These are phyloP conservation scores for Schwanniomyces sp. DNA, from an alignment of 805 yeast species.

Conservation along the genomic window DNA sequence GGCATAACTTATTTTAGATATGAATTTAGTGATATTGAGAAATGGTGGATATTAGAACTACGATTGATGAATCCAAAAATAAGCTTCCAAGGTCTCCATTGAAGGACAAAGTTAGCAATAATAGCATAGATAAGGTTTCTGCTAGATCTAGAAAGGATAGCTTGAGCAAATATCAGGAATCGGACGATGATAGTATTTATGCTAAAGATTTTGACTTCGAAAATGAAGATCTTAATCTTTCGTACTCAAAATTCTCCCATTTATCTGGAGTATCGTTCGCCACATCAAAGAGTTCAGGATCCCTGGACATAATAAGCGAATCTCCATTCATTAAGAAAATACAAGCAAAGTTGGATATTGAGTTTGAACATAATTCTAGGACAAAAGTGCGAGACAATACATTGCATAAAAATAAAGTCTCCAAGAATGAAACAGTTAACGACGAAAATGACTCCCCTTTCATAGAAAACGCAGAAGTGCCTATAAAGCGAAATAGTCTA, in stretches of 20 bases:
- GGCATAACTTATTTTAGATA: not conserved
- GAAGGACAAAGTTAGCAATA: not conserved
- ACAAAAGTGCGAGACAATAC: not conserved
- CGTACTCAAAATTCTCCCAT: conserved; percentile 39
- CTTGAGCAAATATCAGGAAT: conserved; percentile 31
- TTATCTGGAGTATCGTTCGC: conserved; percentile 21
- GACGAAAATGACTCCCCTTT: conserved; percentile 19
- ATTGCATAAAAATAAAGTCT: not conserved
- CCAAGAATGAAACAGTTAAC: not conserved
- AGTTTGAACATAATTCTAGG: conserved; percentile 6
- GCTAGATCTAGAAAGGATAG: conserved; percentile 17
- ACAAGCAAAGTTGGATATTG: conserved; percentile 19
- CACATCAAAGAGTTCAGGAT: conserved; percentile 5
- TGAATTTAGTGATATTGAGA: not conserved
- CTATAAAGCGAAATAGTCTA: not conserved
- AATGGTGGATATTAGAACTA: not conserved
- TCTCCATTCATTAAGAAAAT: conserved; percentile 31
- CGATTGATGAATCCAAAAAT: not conserved
- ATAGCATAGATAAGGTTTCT: not conserved
- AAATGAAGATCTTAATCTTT: conserved; percentile 24
- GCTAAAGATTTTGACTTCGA: conserved; percentile 29
- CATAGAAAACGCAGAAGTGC: conserved; percentile 8
- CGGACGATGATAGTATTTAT: conserved; percentile 16
- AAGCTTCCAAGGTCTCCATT: not conserved
- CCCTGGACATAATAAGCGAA: conserved; percentile 2